Conservation (phyloP, 129 eudicot genomes). For the Pulicaria dysenterica region DNA sequence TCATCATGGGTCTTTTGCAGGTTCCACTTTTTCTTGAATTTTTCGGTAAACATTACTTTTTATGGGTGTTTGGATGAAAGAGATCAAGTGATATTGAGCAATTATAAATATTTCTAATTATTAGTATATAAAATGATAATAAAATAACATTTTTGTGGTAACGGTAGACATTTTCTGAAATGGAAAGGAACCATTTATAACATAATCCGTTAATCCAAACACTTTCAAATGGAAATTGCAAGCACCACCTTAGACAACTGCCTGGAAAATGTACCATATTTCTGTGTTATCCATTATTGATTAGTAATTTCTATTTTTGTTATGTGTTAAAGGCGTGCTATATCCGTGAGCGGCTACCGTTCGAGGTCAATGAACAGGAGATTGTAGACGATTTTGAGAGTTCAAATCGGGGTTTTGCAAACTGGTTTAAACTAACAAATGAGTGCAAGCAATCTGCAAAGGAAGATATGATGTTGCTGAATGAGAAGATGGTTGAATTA, state of each 20-base stretch:
- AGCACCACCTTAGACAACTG: neutral
- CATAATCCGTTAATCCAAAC: neutral
- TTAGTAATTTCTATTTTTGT: neutral
- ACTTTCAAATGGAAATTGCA: neutral
- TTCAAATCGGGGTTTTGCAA: constrained; percentile 11
- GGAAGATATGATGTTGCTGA: constrained; percentile 42
- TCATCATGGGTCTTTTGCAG: constrained; percentile 80
- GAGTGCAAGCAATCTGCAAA: constrained; percentile 61
- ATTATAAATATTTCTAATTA: neutral
- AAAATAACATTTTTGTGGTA: neutral
- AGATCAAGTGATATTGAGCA: neutral
- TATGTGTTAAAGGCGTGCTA: constrained; percentile 58
- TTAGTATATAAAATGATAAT: neutral
- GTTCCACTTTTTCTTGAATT: constrained; percentile 23
- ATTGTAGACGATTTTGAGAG: constrained; percentile 35
- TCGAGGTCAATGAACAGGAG: constrained; percentile 13
- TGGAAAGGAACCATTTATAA: too few relatives aligned
- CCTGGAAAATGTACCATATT: neutral
- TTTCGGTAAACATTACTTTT: neutral
- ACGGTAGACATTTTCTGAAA: neutral
- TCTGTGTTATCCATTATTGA: neutral
- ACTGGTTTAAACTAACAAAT: constrained; percentile 58
- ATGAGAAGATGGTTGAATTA: constrained; percentile 48
- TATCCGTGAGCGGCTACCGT: constrained; percentile 53
- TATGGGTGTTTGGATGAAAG: neutral